Percentiles rank a stretch among this genome's conserved stretches.
These are phyloP conservation scores for Schwanniomyces polymorphus DNA, from an alignment of 805 yeast species.

Conservation along the genomic window DNA sequence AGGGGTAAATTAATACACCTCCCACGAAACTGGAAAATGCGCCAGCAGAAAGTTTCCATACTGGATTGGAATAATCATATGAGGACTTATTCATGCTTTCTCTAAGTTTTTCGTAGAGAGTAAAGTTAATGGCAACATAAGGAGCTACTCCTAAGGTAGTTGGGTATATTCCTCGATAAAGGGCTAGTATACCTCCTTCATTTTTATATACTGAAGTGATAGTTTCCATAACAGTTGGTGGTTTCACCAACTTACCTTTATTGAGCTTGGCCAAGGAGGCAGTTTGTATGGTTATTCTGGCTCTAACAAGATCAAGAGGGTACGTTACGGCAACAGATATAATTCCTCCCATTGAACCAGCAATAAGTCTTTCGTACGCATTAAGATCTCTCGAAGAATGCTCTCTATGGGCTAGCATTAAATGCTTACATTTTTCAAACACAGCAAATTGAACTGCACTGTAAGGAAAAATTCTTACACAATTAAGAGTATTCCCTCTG, in stretches of 20 bases:
- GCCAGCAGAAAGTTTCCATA: slow-evolving; percentile 70
- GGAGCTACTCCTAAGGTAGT: slow-evolving; percentile 95
- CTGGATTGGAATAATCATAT: slow-evolving; percentile 42
- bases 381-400: slow-evolving; percentile 33
- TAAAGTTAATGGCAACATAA: slow-evolving; percentile 89
- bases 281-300: slow-evolving; percentile 86
- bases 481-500: slow-evolving; percentile 88
- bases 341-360: slow-evolving; percentile 83
- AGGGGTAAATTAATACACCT: slow-evolving; percentile 87
- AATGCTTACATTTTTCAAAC: slow-evolving; percentile 61
- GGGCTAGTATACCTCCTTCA: slow-evolving; percentile 81
- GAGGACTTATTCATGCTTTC: slow-evolving; percentile 46
- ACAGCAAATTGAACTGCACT: slow-evolving; percentile 92
- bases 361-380: slow-evolving; percentile 60
- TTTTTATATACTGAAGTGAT: slow-evolving; percentile 56
- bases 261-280: slow-evolving; percentile 58
- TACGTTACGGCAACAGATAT: slow-evolving; percentile 81
- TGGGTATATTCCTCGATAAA: slow-evolving; percentile 87
- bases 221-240: slow-evolving; percentile 72
- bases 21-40: slow-evolving; percentile 88
- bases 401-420: slow-evolving; percentile 19
- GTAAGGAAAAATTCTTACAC: slow-evolving; percentile 88
- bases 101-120: slow-evolving; percentile 80
- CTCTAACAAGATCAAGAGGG: slow-evolving; percentile 89
- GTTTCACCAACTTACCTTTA: slow-evolving; percentile 45